These are phyloP conservation scores for Rauvolfia tetraphylla DNA, from an alignment of 257 asterid species.

Conservation along the genomic window DNA sequence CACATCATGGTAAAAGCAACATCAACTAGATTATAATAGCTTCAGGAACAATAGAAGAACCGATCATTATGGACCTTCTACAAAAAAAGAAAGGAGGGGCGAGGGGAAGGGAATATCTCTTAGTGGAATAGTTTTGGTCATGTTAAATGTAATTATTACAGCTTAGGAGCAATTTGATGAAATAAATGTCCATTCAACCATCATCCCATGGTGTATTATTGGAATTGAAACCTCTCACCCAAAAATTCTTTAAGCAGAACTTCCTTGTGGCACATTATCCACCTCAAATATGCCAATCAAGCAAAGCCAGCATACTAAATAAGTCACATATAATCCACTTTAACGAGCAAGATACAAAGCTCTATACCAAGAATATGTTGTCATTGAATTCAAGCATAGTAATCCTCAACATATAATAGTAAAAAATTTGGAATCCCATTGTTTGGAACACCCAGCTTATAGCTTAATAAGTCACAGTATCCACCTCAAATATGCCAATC, in stretches of 20 bases:
- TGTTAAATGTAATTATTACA: background rate
- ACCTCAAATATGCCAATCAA: background rate
- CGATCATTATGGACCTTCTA: too few species aligned
- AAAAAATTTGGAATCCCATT: background rate
- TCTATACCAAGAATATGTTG: background rate
- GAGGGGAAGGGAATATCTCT: too few species aligned
- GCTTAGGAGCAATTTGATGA: background rate
- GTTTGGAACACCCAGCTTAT: background rate
- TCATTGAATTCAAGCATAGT: background rate
- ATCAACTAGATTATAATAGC: too few species aligned
- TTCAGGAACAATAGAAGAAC: too few species aligned
- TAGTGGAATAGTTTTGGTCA: background rate
- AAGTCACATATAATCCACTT: background rate
- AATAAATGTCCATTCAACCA: background rate
- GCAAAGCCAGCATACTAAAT: background rate
- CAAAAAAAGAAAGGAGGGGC: too few species aligned
- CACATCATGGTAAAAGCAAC: too few species aligned
- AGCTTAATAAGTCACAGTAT: background rate
- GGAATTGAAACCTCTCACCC: background rate
- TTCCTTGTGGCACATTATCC: background rate
- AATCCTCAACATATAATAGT: background rate
- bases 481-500: background rate
- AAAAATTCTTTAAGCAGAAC: background rate
- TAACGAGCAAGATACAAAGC: background rate
- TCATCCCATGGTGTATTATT: background rate